Conservation (phyloP, 352 stramenopile genomes). For the Phytophthora sp. region DNA sequence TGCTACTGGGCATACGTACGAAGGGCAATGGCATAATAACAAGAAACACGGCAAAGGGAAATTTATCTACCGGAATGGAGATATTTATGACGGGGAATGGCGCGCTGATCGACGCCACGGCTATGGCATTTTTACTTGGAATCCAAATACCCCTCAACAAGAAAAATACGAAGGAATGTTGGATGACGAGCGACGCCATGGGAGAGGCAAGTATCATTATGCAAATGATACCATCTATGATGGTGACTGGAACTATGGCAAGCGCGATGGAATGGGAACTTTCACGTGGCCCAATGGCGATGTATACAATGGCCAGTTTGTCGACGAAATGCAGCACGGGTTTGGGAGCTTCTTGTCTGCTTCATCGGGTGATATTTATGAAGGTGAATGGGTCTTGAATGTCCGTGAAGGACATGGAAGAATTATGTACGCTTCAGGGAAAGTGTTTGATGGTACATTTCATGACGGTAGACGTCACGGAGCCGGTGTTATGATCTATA, state of each 20-base stretch:
- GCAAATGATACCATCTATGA: constrained; percentile 63
- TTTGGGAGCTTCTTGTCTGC: constrained; percentile 69
- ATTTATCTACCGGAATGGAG: constrained; percentile 84
- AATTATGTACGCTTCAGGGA: constrained; percentile 80
- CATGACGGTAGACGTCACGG: constrained; percentile 78
- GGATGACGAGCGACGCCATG: constrained; percentile 68
- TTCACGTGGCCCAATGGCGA: constrained; percentile 90
- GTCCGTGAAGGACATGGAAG: constrained; percentile 79
- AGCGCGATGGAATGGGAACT: constrained; percentile 71
- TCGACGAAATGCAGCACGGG: constrained; percentile 82
- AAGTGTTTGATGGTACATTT: constrained; percentile 89
- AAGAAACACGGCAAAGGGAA: constrained; percentile 81
- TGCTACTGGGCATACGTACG: constrained; percentile 69
- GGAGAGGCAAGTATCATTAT: constrained; percentile 67
- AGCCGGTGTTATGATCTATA: constrained; percentile 78
- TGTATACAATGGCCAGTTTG: constrained; percentile 83
- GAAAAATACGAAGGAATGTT: constrained; percentile 86
- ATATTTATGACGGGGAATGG: constrained; percentile 85
- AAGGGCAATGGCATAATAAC: constrained; percentile 68
- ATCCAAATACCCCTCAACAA: constrained; percentile 52
- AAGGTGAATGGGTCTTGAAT: constrained; percentile 85
- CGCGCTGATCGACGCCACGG: constrained; percentile 61
- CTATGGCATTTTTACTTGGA: constrained; percentile 66
- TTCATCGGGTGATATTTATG: constrained; percentile 58
- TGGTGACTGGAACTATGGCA: constrained; percentile 71